These are phyloP conservation scores for Myriosclerotinia duriaeana DNA, from an alignment of 2,329 filamentous ascomycete species.

Conservation along the genomic window DNA sequence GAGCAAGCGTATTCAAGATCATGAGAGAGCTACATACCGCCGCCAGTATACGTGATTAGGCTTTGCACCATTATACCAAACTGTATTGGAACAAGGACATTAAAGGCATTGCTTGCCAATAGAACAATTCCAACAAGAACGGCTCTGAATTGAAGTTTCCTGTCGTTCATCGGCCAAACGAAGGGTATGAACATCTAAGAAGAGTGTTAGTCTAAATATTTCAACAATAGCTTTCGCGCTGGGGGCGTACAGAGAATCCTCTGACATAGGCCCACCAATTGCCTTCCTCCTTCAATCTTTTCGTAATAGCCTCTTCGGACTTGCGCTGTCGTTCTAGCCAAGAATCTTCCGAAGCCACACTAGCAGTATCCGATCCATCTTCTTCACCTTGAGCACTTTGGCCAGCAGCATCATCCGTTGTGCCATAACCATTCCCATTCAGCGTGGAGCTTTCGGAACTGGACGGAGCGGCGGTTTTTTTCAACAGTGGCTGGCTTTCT, in stretches of 20 bases:
- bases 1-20: slow-evolving; percentile 7
- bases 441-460: slow-evolving; percentile 32
- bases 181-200: slow-evolving; percentile 70
- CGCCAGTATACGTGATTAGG: slow-evolving; percentile 50
- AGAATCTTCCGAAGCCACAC: slow-evolving; percentile 50
- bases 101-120: slow-evolving; percentile 68
- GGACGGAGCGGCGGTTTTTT: slow-evolving; percentile 43
- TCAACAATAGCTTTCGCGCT: background rate
- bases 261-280: slow-evolving; percentile 77
- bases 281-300: slow-evolving; percentile 70
- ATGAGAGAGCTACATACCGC: slow-evolving; percentile 22
- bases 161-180: slow-evolving; percentile 71
- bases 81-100: slow-evolving; percentile 77
- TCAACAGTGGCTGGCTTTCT: slow-evolving; percentile 59
- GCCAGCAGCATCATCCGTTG: slow-evolving; percentile 28
- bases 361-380: slow-evolving; percentile 27
- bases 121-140: slow-evolving; percentile 66
- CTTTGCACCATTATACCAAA: slow-evolving; percentile 76
- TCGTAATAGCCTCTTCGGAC: slow-evolving; percentile 59
- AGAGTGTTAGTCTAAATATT: slow-evolving; percentile 10
- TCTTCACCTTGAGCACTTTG: slow-evolving; percentile 28
- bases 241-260: slow-evolving; percentile 57
- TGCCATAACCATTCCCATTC: slow-evolving; percentile 36
- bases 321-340: slow-evolving; percentile 55
- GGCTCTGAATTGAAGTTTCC: slow-evolving; percentile 65